A percentile compares a stretch with the other conserved stretches of the same genome.
These are phyloP conservation scores for Abrus pulchellus DNA, from an alignment of 306 rosid species.

Conservation along the genomic window DNA sequence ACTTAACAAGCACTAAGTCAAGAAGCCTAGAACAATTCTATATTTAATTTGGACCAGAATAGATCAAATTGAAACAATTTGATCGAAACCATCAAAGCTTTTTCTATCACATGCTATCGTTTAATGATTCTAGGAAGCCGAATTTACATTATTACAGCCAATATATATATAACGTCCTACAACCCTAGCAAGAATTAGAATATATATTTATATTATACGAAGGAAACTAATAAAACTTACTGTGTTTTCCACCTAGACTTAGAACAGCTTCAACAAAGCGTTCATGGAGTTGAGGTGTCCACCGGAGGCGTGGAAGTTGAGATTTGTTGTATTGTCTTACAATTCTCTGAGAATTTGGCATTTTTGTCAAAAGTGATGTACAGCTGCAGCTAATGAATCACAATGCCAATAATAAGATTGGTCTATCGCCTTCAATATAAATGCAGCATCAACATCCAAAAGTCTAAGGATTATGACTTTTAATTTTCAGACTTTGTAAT, in stretches of 20 bases:
- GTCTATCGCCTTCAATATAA: slow-evolving; percentile 27
- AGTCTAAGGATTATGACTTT: slow-evolving; percentile 47
- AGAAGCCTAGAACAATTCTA: too few species aligned
- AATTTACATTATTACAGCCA: neutral
- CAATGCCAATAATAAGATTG: neutral
- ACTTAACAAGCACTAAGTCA: too few species aligned
- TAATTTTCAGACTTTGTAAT: neutral
- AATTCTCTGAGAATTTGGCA: slow-evolving; percentile 37
- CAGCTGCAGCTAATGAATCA: neutral
- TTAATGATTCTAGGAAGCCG: neutral
- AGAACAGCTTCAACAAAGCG: slow-evolving; percentile 47
- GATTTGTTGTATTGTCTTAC: slow-evolving; percentile 49
- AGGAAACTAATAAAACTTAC: slow-evolving; percentile 38
- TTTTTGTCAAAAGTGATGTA: neutral
- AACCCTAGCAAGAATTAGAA: slow-evolving; percentile 38
- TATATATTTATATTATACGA: neutral
- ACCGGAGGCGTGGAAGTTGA: slow-evolving; percentile 50
- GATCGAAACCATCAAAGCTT: too few species aligned
- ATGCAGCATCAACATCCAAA: slow-evolving; percentile 36
- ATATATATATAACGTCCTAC: neutral
- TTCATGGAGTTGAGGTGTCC: slow-evolving; percentile 51
- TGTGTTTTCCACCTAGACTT: slow-evolving; percentile 48
- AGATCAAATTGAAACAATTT: too few species aligned
- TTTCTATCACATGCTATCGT: neutral
- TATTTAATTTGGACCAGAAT: too few species aligned